phyloP scores from a whole-genome alignment of 768 basidiomycete species.

The Podaxis carcinomalis region DNA sequence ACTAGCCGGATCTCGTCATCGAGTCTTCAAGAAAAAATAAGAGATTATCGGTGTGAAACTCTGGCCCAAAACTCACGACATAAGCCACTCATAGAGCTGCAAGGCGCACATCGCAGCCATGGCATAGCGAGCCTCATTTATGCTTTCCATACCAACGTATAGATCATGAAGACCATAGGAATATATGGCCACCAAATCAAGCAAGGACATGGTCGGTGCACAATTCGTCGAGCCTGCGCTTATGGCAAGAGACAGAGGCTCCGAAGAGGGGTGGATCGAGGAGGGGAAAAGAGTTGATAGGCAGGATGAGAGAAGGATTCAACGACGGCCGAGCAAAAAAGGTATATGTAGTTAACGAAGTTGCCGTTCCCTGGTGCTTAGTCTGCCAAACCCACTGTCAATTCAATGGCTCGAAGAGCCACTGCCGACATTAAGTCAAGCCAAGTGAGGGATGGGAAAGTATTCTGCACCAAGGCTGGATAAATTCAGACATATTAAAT shows the following conservation, averaged over 20 bases:
- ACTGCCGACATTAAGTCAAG: conserved; percentile 2
- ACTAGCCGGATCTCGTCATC: conserved; percentile 30
- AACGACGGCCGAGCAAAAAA: neutral
- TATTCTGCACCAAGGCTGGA: neutral
- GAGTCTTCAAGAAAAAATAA: conserved; percentile 17
- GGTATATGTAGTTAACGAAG: neutral
- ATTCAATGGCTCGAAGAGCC: neutral
- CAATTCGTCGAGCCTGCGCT: neutral
- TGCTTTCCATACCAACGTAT: neutral
- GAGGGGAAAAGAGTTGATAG: neutral
- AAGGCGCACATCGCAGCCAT: conserved; percentile 5
- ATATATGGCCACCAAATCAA: neutral
- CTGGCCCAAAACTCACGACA: conserved; percentile 22
- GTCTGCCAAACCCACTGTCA: neutral
- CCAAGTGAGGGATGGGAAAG: neutral
- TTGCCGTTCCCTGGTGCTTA: neutral
- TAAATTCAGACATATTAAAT: conserved; percentile 2
- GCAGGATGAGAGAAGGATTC: neutral
- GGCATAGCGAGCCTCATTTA: neutral
- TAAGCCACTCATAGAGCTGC: conserved; percentile 32
- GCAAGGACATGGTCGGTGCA: neutral
- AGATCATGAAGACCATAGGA: neutral
- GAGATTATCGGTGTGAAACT: neutral
- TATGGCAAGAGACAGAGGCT: neutral
- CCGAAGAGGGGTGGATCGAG: neutral